These are phyloP conservation scores for Raddia distichophylla DNA, from an alignment of 176 grass and related monocot genomes.

Conservation along the genomic window DNA sequence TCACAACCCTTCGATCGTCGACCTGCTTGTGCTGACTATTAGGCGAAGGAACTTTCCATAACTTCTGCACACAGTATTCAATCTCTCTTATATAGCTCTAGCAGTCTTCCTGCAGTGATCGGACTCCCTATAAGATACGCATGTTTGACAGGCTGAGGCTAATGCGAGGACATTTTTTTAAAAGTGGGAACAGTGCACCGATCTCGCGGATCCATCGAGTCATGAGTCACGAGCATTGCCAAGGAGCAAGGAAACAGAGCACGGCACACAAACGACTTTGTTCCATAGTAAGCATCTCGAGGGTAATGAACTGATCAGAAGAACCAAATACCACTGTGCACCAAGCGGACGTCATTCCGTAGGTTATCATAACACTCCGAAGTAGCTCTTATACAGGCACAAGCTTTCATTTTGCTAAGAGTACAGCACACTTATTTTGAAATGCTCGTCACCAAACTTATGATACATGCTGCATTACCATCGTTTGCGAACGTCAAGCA, in stretches of 20 bases:
- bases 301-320: not conserved
- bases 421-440: slow-evolving; percentile 47
- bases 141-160: too few species aligned
- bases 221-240: too few species aligned
- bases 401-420: not conserved
- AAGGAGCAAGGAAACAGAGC: not conserved
- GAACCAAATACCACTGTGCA: not conserved
- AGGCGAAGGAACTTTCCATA: not conserved
- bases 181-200: too few species aligned
- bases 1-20: not conserved
- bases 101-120: too few species aligned
- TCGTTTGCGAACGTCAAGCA: slow-evolving; percentile 40
- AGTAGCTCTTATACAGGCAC: not conserved
- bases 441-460: slow-evolving; percentile 18
- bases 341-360: not conserved
- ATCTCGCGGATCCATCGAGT: too few species aligned
- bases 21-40: not conserved
- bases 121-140: too few species aligned
- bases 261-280: not conserved
- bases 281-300: not conserved
- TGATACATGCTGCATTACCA: slow-evolving; percentile 34
- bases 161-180: too few species aligned
- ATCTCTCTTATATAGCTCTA: too few species aligned
- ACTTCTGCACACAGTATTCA: not conserved
- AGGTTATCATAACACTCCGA: not conserved